A percentile compares a stretch with the other conserved stretches of the same genome.
Conservation (phyloP, 129 eudicot species). For the Saposhnikovia divaricata region DNA sequence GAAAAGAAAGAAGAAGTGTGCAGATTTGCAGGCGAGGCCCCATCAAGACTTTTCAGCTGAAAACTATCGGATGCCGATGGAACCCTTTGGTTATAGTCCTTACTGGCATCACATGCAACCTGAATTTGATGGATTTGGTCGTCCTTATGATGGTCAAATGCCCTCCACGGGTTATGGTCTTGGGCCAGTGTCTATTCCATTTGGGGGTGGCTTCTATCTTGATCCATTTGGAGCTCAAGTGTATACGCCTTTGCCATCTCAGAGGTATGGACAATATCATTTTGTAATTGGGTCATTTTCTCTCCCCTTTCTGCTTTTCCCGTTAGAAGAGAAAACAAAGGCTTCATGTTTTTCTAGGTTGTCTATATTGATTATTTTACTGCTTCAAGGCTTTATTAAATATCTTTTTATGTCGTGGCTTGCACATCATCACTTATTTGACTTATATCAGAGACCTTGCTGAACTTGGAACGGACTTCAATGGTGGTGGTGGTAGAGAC, state of each 20-base stretch:
- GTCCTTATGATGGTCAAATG: constrained; percentile 52
- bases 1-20: constrained; percentile 86
- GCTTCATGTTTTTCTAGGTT: neutral
- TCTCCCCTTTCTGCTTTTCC: neutral
- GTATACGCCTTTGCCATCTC: constrained; percentile 64
- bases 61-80: constrained; percentile 62
- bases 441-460: constrained; percentile 64
- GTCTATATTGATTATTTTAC: neutral
- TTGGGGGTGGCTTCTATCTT: constrained; percentile 56
- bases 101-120: constrained; percentile 68
- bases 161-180: constrained; percentile 62
- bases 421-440: neutral
- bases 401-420: neutral
- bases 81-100: constrained; percentile 51
- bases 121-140: constrained; percentile 46
- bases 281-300: constrained; percentile 24
- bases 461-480: constrained; percentile 59
- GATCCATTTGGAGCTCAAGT: constrained; percentile 64
- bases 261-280: constrained; percentile 43
- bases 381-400: neutral
- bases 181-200: constrained; percentile 69
- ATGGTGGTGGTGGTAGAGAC: constrained; percentile 39
- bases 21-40: constrained; percentile 79
- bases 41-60: constrained; percentile 58
- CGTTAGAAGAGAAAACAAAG: neutral